Conservation (phyloP, 2,329 filamentous ascomycete genomes). For the Xylaria sp. region DNA sequence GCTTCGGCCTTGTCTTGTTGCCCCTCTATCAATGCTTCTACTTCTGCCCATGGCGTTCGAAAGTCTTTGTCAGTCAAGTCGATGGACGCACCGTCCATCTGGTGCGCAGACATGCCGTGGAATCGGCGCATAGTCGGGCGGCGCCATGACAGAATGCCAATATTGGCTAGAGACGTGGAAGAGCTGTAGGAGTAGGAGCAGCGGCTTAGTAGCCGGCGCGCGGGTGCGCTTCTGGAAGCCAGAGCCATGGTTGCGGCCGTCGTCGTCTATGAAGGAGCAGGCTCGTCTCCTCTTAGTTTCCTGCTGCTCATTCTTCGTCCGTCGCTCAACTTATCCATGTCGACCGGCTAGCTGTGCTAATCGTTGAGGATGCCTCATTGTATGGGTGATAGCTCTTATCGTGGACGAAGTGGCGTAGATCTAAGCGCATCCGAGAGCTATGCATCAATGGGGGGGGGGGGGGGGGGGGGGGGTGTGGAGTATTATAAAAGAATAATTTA, state of each 20-base stretch:
- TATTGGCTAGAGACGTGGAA: not conserved
- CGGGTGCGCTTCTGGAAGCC: slow-evolving; percentile 35
- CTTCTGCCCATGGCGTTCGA: slow-evolving; percentile 65
- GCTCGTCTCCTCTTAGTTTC: not conserved
- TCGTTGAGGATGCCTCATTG: too few relatives aligned
- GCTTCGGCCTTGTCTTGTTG: too few relatives aligned
- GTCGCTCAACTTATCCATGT: too few relatives aligned
- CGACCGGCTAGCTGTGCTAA: too few relatives aligned
- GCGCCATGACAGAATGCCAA: slow-evolving; percentile 6
- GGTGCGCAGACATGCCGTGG: slow-evolving; percentile 40
- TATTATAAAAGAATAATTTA: too few relatives aligned
- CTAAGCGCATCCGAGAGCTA: not conserved
- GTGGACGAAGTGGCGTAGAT: not conserved
- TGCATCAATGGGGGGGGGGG: slow-evolving; percentile 28
- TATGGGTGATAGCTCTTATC: too few relatives aligned
- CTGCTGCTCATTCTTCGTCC: not conserved
- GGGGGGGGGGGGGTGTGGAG: too few relatives aligned
- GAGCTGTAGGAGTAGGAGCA: slow-evolving; percentile 16
- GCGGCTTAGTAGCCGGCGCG: slow-evolving; percentile 33
- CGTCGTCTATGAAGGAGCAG: not conserved
- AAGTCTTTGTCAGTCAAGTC: slow-evolving; percentile 51
- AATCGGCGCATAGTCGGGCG: slow-evolving; percentile 37
- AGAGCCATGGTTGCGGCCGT: slow-evolving; percentile 38
- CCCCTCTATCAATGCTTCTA: too few relatives aligned
- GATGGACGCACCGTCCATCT: slow-evolving; percentile 54